These are phyloP conservation scores for Citrullus amarus DNA, from an alignment of 306 rosid genomes.

Conservation along the genomic window DNA sequence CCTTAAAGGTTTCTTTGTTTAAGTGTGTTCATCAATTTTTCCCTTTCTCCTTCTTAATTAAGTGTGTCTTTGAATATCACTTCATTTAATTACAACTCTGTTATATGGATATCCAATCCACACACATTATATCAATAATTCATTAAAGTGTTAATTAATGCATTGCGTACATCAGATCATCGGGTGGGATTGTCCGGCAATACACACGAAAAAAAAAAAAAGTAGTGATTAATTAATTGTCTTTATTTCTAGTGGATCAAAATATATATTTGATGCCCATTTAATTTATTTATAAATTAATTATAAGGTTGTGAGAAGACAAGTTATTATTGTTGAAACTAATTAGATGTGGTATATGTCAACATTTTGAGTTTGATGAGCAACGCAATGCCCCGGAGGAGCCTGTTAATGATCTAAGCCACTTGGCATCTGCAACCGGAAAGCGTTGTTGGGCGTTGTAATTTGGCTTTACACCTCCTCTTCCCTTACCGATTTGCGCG, in stretches of 20 bases:
- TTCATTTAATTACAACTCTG: background rate
- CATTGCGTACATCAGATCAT: too few species aligned
- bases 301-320: background rate
- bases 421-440: conserved; percentile 18
- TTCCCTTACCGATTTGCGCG: background rate
- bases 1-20: background rate
- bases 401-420: conserved; percentile 15
- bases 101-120: too few species aligned
- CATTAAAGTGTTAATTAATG: too few species aligned
- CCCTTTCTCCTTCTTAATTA: conserved; percentile 1
- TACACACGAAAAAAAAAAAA: too few species aligned
- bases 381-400: conserved; percentile 32
- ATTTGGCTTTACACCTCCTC: conserved; percentile 15
- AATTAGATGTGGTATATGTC: background rate
- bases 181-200: too few species aligned
- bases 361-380: conserved; percentile 1
- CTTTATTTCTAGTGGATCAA: background rate
- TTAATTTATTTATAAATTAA: background rate
- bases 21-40: conserved; percentile 7
- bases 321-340: too few species aligned
- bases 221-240: too few species aligned
- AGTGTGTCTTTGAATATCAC: background rate
- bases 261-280: background rate
- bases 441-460: conserved; percentile 15
- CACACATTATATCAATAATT: too few species aligned